Conservation (phyloP, 441 rosid species). For the Arabidopsis hybrid region DNA sequence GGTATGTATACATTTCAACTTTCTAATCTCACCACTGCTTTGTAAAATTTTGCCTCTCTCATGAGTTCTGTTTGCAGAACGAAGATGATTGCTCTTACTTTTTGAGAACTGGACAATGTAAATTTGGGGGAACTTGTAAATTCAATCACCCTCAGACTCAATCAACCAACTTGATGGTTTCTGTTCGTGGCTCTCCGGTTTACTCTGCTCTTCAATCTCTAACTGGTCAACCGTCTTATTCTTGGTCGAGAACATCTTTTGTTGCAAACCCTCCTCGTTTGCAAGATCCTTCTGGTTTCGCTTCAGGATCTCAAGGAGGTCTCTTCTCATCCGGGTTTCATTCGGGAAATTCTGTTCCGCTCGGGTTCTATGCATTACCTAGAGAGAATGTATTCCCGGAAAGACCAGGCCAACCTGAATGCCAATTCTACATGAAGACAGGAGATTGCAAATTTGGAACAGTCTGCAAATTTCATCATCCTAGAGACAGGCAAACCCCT, state of each 20-base stretch:
- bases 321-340: conserved; percentile 54
- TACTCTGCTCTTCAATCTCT: conserved; percentile 81
- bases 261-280: conserved; percentile 80
- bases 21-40: not conserved
- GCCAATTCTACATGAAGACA: conserved; percentile 96
- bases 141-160: conserved; percentile 88
- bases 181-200: conserved; percentile 74
- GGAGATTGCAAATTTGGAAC: conserved; percentile 98
- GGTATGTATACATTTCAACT: conserved; percentile 48
- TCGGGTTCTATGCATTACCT: conserved; percentile 71
- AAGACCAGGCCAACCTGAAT: conserved; percentile 97
- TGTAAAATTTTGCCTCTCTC: not conserved
- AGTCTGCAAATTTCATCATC: conserved; percentile 95
- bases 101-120: conserved; percentile 96
- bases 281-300: conserved; percentile 90
- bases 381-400: conserved; percentile 91
- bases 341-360: conserved; percentile 51
- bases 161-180: conserved; percentile 83
- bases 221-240: conserved; percentile 74
- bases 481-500: conserved; percentile 87
- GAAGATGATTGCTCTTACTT: conserved; percentile 90
- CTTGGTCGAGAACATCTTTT: conserved; percentile 87
- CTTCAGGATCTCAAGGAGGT: conserved; percentile 58
- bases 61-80: conserved; percentile 56
- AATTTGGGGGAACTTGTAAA: conserved; percentile 90